These are phyloP conservation scores for Taxawa tesnikishii DNA, from an alignment of 2,329 filamentous ascomycete species.

Conservation along the genomic window DNA sequence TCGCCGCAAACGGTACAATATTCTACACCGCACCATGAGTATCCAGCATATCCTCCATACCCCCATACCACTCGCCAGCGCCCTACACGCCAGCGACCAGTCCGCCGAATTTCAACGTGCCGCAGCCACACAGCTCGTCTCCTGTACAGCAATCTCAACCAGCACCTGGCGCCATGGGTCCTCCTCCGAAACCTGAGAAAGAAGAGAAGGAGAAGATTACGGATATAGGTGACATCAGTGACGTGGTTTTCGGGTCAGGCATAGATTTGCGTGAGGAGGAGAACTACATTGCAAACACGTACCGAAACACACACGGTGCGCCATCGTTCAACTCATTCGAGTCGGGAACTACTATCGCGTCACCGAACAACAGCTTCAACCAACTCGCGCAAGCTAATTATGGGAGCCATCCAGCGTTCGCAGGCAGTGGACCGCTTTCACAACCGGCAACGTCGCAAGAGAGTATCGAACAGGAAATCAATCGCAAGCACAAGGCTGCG, in stretches of 20 bases:
- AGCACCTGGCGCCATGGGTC: conserved; percentile 43
- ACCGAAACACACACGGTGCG: conserved; percentile 18
- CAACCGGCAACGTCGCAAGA: conserved; percentile 51
- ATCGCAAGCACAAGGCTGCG: conserved; percentile 54
- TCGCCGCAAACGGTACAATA: conserved; percentile 29
- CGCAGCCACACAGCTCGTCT: conserved; percentile 26
- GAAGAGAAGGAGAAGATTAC: conserved; percentile 46
- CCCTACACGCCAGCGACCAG: conserved; percentile 8
- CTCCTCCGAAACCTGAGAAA: conserved; percentile 46
- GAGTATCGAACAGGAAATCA: conserved; percentile 54
- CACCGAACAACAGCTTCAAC: conserved; percentile 34
- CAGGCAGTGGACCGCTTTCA: conserved; percentile 23
- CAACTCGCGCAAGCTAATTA: conserved; percentile 27
- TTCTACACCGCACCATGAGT: conserved; percentile 12
- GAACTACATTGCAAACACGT: conserved; percentile 61
- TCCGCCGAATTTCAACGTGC: conserved; percentile 39
- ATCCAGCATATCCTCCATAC: conserved; percentile 5
- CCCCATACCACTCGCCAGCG: conserved; percentile 5
- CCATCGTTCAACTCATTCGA: conserved; percentile 16
- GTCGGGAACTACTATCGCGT: conserved; percentile 18
- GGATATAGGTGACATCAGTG: conserved; percentile 61
- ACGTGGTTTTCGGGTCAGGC: conserved; percentile 72
- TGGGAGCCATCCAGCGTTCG: conserved; percentile 23
- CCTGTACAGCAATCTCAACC: conserved; percentile 16
- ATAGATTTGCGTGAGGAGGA: conserved; percentile 83